These are phyloP conservation scores for Podosphaera fusca DNA, from an alignment of 2,329 filamentous ascomycete species.

Conservation along the genomic window DNA sequence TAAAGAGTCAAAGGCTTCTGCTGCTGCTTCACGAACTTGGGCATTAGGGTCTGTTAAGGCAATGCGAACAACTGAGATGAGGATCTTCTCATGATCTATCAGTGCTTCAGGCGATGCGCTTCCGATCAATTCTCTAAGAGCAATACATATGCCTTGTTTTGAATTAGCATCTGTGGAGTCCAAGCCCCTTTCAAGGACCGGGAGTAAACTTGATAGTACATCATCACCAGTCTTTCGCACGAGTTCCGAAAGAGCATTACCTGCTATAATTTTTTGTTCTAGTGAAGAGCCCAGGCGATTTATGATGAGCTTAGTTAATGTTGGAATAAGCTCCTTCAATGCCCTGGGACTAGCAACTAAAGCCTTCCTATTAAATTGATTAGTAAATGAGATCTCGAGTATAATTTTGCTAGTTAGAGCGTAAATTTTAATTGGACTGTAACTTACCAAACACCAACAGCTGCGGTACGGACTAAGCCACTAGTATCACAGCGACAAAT, in stretches of 20 bases:
- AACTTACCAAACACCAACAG: conserved; percentile 58
- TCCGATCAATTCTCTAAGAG: conserved; percentile 75
- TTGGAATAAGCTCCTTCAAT: conserved; percentile 86
- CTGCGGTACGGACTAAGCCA: conserved; percentile 67
- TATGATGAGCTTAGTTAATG: conserved; percentile 84
- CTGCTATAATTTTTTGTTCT: conserved; percentile 97
- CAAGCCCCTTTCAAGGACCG: conserved; percentile 78
- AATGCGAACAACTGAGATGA: conserved; percentile 82
- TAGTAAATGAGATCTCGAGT: background rate
- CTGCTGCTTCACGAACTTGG: conserved; percentile 83
- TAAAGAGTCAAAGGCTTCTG: conserved; percentile 87
- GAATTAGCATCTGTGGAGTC: conserved; percentile 80
- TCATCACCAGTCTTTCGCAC: conserved; percentile 93
- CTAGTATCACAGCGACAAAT: conserved; percentile 96
- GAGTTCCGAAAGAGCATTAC: conserved; percentile 85
- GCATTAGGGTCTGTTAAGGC: conserved; percentile 75
- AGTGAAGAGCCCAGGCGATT: conserved; percentile 79
- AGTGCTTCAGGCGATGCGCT: conserved; percentile 74
- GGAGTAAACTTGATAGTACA: conserved; percentile 66
- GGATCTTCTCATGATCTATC: conserved; percentile 82
- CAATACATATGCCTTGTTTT: conserved; percentile 92
- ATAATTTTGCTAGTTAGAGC: conserved; percentile 22
- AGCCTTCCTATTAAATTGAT: conserved; percentile 1
- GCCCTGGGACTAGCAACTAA: conserved; percentile 53
- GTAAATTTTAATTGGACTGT: conserved; percentile 42